Percentiles rank a stretch among this genome's conserved stretches.
phyloP scores from a whole-genome alignment of 805 yeast genomes.

The Lipomyces orientalis region DNA sequence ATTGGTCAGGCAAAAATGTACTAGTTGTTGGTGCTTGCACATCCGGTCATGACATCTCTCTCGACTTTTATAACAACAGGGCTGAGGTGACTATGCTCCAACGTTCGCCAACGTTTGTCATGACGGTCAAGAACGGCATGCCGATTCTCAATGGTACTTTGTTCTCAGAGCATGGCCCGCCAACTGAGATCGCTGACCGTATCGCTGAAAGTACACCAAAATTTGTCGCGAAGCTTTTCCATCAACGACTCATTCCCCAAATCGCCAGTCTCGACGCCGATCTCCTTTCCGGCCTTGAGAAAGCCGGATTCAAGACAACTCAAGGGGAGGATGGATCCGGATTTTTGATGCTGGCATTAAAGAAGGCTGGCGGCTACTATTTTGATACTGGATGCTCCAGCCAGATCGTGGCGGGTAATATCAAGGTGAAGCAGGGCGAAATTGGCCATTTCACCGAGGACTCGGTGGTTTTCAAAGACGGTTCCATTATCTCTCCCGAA shows the following conservation, averaged over 20 bases:
- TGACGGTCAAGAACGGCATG: slow-evolving; percentile 48
- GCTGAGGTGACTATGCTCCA: slow-evolving; percentile 53
- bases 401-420: slow-evolving; percentile 50
- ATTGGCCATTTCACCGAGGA: slow-evolving; percentile 48
- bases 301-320: slow-evolving; percentile 51
- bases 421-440: slow-evolving; percentile 48
- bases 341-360: slow-evolving; percentile 49
- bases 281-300: slow-evolving; percentile 45
- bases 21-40: slow-evolving; percentile 55
- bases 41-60: slow-evolving; percentile 55
- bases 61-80: slow-evolving; percentile 54
- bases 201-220: slow-evolving; percentile 48
- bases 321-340: slow-evolving; percentile 55
- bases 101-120: slow-evolving; percentile 54
- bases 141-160: slow-evolving; percentile 33
- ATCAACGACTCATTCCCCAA: slow-evolving; percentile 47
- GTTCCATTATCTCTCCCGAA: slow-evolving; percentile 46
- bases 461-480: slow-evolving; percentile 52
- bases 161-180: slow-evolving; percentile 49
- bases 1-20: slow-evolving; percentile 52
- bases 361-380: slow-evolving; percentile 56
- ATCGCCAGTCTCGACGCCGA: slow-evolving; percentile 44
- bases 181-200: slow-evolving; percentile 50
- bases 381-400: slow-evolving; percentile 55
- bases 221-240: slow-evolving; percentile 46